Conservation (phyloP, 257 asterid species). For the Nemophila menziesii region DNA sequence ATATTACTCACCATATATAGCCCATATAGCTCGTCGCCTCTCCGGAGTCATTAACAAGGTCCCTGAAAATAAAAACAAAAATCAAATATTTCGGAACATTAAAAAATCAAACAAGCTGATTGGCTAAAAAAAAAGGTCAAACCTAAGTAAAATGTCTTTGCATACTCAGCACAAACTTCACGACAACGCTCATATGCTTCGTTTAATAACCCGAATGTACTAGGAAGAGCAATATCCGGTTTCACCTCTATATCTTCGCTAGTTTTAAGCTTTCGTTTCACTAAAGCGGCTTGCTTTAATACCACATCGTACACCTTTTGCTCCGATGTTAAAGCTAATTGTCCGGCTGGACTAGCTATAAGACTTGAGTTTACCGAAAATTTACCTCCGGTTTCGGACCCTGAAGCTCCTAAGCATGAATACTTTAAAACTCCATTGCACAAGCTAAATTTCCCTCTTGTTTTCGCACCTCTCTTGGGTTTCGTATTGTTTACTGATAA, state of each 20-base stretch:
- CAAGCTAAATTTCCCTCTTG: constrained; percentile 22
- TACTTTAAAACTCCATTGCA: constrained; percentile 26
- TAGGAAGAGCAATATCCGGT: constrained; percentile 57
- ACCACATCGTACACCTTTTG: constrained; percentile 93
- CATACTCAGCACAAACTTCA: constrained; percentile 94
- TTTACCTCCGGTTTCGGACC: constrained; percentile 22
- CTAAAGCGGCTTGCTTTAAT: constrained; percentile 82
- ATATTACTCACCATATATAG: constrained; percentile 97
- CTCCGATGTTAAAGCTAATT: constrained; percentile 59
- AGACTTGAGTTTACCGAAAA: constrained; percentile 35
- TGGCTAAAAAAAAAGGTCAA: constrained; percentile 27
- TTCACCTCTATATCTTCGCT: constrained; percentile 44
- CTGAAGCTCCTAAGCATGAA: constrained; percentile 26
- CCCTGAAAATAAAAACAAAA: constrained; percentile 38
- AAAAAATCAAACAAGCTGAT: constrained; percentile 1
- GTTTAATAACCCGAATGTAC: constrained; percentile 46
- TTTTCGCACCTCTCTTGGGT: constrained; percentile 29
- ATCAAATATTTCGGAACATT: constrained; percentile 9
- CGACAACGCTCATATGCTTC: constrained; percentile 97
- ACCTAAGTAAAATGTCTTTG: constrained; percentile 96
- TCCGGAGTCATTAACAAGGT: constrained; percentile 91
- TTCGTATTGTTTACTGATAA: constrained; percentile 19
- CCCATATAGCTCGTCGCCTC: constrained; percentile 95
- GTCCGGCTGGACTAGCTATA: constrained; percentile 67
- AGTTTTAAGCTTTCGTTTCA: constrained; percentile 43